Evolutionary conservation across 495 filamentous ascomycete species (phyloP).

Genomic region (Xylaria flabelliformis): DNA sequence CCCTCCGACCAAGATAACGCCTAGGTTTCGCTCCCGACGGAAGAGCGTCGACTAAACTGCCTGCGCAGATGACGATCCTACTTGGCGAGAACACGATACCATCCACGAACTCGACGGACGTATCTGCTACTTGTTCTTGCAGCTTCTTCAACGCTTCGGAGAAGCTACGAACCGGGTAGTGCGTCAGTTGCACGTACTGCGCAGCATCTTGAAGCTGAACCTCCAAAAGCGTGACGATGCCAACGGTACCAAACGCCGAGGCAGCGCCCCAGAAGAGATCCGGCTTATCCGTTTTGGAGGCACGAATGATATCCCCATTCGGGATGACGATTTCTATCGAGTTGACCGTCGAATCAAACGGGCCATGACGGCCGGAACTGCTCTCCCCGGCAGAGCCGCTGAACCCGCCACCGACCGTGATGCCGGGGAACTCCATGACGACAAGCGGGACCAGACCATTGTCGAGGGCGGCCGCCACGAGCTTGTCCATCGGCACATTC

Average conservation of each 20-base stretch:
- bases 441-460: slow-evolving; percentile 62
- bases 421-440: slow-evolving; percentile 70
- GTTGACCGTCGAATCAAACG: slow-evolving; percentile 63
- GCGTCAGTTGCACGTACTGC: slow-evolving; percentile 60
- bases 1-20: slow-evolving; percentile 49
- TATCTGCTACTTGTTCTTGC: slow-evolving; percentile 35
- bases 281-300: slow-evolving; percentile 45
- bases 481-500: slow-evolving; percentile 67
- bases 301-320: slow-evolving; percentile 54
- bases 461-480: slow-evolving; percentile 59
- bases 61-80: slow-evolving; percentile 58
- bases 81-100: slow-evolving; percentile 56
- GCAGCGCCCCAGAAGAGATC: slow-evolving; percentile 66
- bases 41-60: slow-evolving; percentile 49
- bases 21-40: slow-evolving; percentile 40
- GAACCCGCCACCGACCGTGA: slow-evolving; percentile 70
- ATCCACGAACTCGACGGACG: slow-evolving; percentile 54
- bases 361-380: slow-evolving; percentile 64
- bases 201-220: slow-evolving; percentile 58
- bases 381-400: slow-evolving; percentile 67
- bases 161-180: slow-evolving; percentile 49
- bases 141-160: slow-evolving; percentile 40
- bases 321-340: slow-evolving; percentile 65
- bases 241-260: slow-evolving; percentile 64
- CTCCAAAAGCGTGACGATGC: slow-evolving; percentile 63